These are phyloP conservation scores for Leccinum variicolor DNA, from an alignment of 768 basidiomycete species.

Conservation along the genomic window DNA sequence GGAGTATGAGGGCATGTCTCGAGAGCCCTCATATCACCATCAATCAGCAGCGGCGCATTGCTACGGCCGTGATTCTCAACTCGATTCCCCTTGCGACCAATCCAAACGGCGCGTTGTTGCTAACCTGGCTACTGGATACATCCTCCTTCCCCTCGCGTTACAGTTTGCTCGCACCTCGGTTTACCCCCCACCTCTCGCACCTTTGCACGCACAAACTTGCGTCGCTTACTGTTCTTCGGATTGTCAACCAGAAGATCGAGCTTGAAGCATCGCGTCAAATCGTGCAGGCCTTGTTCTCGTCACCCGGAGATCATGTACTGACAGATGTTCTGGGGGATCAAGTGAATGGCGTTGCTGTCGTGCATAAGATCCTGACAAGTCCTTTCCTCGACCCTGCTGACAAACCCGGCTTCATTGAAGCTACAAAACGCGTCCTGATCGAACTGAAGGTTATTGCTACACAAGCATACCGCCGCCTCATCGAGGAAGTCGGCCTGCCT, in stretches of 20 bases:
- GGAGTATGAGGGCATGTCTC: constrained; percentile 95
- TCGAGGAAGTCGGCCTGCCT: constrained; percentile 92
- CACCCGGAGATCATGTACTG: constrained; percentile 83
- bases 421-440: constrained; percentile 86
- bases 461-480: constrained; percentile 88
- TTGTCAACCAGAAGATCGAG: constrained; percentile 96
- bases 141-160: constrained; percentile 96
- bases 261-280: constrained; percentile 83
- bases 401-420: constrained; percentile 71
- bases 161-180: constrained; percentile 89
- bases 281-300: constrained; percentile 88
- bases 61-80: constrained; percentile 92
- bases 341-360: constrained; percentile 90
- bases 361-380: constrained; percentile 90
- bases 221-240: constrained; percentile 89
- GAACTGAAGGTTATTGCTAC: constrained; percentile 92
- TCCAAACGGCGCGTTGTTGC: constrained; percentile 91
- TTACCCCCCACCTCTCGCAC: constrained; percentile 94
- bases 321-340: constrained; percentile 95
- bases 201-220: constrained; percentile 98
- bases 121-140: constrained; percentile 96
- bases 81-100: constrained; percentile 97
- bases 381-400: constrained; percentile 73
- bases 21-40: constrained; percentile 85
- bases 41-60: constrained; percentile 93